Conservation (phyloP, 1,139 yeast genomes). For the Debaryomycetaceae sp. region DNA sequence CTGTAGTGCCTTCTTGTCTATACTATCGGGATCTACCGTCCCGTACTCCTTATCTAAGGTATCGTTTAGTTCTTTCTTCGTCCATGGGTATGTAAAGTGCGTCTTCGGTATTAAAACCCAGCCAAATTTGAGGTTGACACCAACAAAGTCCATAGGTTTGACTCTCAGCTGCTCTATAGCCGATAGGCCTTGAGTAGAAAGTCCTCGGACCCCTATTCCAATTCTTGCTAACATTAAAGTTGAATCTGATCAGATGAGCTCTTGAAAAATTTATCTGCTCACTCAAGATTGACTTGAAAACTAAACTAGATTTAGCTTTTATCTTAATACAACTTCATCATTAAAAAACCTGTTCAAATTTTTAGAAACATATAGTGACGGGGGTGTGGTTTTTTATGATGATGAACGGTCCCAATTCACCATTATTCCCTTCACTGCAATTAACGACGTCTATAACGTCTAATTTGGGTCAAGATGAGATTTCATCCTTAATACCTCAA, state of each 20-base stretch:
- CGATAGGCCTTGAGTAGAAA: neutral
- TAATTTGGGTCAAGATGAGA: conserved; percentile 6
- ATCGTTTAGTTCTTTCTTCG: conserved; percentile 12
- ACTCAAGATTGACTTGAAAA: too few species aligned
- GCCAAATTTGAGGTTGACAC: conserved; percentile 9
- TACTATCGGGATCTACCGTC: conserved; percentile 6
- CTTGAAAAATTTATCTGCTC: too few species aligned
- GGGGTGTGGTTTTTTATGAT: too few species aligned
- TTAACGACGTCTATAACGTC: conserved; percentile 12
- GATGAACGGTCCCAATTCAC: conserved; percentile 21
- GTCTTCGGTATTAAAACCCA: conserved; percentile 30
- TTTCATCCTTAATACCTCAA: conserved; percentile 27
- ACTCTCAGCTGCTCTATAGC: conserved; percentile 2
- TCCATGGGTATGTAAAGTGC: conserved; percentile 29
- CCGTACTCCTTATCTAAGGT: conserved; percentile 10
- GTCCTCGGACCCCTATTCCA: neutral
- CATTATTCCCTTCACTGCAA: conserved; percentile 32
- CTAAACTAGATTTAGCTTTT: too few species aligned
- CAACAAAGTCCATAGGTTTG: conserved; percentile 11
- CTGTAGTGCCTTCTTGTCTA: conserved; percentile 13
- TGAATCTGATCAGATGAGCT: too few species aligned
- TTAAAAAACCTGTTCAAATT: too few species aligned
- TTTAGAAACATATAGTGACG: too few species aligned
- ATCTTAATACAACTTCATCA: too few species aligned
- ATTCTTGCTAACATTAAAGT: neutral